Evolutionary conservation across 345 rosid genomes (phyloP).

Genomic region (Fremontodendron californicum): DNA sequence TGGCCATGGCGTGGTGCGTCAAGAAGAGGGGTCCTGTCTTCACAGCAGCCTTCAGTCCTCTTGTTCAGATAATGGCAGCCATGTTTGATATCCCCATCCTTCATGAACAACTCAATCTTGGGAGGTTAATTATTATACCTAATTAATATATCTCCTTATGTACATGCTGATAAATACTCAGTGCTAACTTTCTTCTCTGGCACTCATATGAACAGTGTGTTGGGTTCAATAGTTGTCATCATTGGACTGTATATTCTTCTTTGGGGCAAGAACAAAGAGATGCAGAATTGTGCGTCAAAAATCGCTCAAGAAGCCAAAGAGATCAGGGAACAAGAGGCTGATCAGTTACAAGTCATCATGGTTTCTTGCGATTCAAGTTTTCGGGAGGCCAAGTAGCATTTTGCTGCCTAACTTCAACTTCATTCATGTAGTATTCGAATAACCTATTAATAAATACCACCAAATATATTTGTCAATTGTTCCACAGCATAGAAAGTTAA

Average conservation of each 20-base stretch:
- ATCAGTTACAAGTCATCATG: slow-evolving; percentile 23
- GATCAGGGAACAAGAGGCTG: slow-evolving; percentile 25
- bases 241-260: slow-evolving; percentile 62
- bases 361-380: slow-evolving; percentile 23
- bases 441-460: background rate
- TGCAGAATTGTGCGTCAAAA: slow-evolving; percentile 34
- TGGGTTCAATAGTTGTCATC: slow-evolving; percentile 55
- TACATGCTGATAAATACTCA: background rate
- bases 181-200: background rate
- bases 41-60: slow-evolving; percentile 61
- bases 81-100: slow-evolving; percentile 50
- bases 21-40: slow-evolving; percentile 61
- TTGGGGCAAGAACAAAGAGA: slow-evolving; percentile 63
- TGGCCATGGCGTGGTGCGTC: slow-evolving; percentile 70
- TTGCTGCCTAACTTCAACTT: background rate
- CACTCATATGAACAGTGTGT: slow-evolving; percentile 33
- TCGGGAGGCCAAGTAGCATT: slow-evolving; percentile 1
- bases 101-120: slow-evolving; percentile 49
- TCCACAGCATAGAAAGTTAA: too few relatives aligned
- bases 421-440: background rate
- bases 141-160: background rate
- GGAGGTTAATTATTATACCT: slow-evolving; percentile 39
- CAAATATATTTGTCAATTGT: too few relatives aligned
- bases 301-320: slow-evolving; percentile 34
- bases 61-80: slow-evolving; percentile 56